Evolutionary conservation across 768 basidiomycete species (phyloP), one percentile per base, ranked within the genome.

Genomic region (Candolleomyces eurysporus): DNA sequence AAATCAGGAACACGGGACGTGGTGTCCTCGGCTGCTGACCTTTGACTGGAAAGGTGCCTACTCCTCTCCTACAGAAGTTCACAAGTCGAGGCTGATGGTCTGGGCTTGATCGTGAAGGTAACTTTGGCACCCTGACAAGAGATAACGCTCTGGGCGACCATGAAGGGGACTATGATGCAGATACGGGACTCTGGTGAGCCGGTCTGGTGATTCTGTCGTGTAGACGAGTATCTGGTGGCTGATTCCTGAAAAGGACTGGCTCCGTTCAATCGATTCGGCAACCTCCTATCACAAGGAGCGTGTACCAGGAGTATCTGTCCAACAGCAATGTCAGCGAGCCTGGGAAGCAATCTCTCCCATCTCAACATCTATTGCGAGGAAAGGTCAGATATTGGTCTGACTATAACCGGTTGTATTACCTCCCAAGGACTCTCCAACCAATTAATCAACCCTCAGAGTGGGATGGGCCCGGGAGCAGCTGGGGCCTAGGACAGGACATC

Each of bases 371-470:
- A 36, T 21, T 56, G 19, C 32, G 40, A 22, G 54, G 74, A 9
- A 68, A 77, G 32, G 69, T 87, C 59, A 79, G 81, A 56, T 88
- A 80, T 69, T 90, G 88, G 88, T 88, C 89, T 14, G 88, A 90
- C 72, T 88, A 84, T 68, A 85, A 76, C 65, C 82, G 84, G 49
- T 78, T 88, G 22, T 84, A 82, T 69, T 88, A 87, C 67, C 76
- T 84, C 62, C 88, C 89, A 10, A 82, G 84, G 65, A 84, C 86
- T 16, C 69, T 90, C 11, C 89, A 91, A 67, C 78, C 77, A 55
- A 63, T 92, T 26, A 86, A 89, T 8, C 86, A 90, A 64, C 68
- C 74, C 42, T 71, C 81, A 7, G 83, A 83, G 26, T 83, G 84
- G 81, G 87, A 86, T 63, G 70, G 74, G 39, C 65, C 71, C 7